A percentile compares a stretch with the other conserved stretches of the same genome.
phyloP scores from a whole-genome alignment of 345 rosid genomes.

The Cardamine chenopodiifolia region DNA sequence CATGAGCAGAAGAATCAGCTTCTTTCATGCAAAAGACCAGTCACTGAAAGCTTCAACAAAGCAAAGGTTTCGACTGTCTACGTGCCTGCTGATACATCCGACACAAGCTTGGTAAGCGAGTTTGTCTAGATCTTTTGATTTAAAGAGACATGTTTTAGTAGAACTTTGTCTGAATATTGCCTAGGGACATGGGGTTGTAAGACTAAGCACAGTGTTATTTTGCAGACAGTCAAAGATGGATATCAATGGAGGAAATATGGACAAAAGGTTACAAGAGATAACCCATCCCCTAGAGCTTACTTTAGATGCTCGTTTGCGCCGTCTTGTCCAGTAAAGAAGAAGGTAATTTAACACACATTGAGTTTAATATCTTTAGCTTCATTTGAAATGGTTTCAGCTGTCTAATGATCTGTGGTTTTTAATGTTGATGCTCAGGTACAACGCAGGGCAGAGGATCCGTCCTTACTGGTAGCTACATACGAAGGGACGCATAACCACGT shows the following conservation, averaged over 20 bases:
- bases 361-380: background rate
- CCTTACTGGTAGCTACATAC: conserved; percentile 73
- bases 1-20: conserved; percentile 31
- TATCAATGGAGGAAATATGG: conserved; percentile 98
- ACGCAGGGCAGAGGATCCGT: conserved; percentile 76
- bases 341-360: conserved; percentile 48
- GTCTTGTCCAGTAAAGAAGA: conserved; percentile 85
- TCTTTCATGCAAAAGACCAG: conserved; percentile 48
- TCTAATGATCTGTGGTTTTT: conserved; percentile 16
- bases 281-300: conserved; percentile 97
- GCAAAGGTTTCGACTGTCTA: conserved; percentile 50
- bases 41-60: conserved; percentile 48
- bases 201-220: background rate
- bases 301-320: conserved; percentile 91
- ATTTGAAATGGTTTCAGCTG: conserved; percentile 17
- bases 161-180: background rate
- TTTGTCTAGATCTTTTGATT: background rate
- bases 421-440: conserved; percentile 61
- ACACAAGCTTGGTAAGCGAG: conserved; percentile 64
- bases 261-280: conserved; percentile 97
- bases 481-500: conserved; percentile 89
- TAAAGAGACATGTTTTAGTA: background rate
- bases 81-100: conserved; percentile 52
- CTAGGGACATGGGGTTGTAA: background rate
- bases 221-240: conserved; percentile 83